phyloP scores from a whole-genome alignment of 805 yeast species.

The Grigorovia yakushimaensis region DNA sequence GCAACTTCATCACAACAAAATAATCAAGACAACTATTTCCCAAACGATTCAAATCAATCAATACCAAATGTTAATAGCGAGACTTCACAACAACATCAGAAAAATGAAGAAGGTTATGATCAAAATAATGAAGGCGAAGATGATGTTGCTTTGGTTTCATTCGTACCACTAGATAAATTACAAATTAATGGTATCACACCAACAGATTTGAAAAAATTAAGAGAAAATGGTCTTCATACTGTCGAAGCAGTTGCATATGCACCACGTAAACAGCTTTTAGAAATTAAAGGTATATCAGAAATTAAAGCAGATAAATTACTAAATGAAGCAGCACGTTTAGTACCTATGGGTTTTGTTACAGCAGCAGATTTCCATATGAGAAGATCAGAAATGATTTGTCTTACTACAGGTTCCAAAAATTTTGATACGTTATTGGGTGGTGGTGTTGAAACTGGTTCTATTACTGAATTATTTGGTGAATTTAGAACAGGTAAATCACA shows the following conservation, averaged over 20 bases:
- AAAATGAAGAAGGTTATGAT: conserved; percentile 2
- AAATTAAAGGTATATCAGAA: conserved; percentile 87
- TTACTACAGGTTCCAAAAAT: conserved; percentile 93
- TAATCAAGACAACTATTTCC: background rate
- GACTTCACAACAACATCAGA: background rate
- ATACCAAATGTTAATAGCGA: background rate
- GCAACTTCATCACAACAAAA: background rate
- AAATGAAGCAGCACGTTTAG: conserved; percentile 73
- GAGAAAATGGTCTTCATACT: conserved; percentile 78
- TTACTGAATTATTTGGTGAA: conserved; percentile 94
- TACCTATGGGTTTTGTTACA: conserved; percentile 95
- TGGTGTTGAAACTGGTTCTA: conserved; percentile 93
- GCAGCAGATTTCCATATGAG: conserved; percentile 90
- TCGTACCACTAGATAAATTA: conserved; percentile 29
- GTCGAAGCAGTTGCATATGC: conserved; percentile 91
- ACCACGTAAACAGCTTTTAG: conserved; percentile 67
- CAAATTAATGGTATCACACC: conserved; percentile 78
- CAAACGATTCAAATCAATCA: background rate
- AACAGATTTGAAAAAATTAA: conserved; percentile 68
- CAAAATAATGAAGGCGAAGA: conserved; percentile 35
- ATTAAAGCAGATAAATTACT: conserved; percentile 85
- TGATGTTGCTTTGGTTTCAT: conserved; percentile 34
- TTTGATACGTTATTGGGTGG: conserved; percentile 91
- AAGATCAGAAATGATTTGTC: conserved; percentile 80
- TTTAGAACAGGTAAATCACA: conserved; percentile 97